phyloP scores from a whole-genome alignment of 139 green algal genomes.

The Volvox africanus region DNA sequence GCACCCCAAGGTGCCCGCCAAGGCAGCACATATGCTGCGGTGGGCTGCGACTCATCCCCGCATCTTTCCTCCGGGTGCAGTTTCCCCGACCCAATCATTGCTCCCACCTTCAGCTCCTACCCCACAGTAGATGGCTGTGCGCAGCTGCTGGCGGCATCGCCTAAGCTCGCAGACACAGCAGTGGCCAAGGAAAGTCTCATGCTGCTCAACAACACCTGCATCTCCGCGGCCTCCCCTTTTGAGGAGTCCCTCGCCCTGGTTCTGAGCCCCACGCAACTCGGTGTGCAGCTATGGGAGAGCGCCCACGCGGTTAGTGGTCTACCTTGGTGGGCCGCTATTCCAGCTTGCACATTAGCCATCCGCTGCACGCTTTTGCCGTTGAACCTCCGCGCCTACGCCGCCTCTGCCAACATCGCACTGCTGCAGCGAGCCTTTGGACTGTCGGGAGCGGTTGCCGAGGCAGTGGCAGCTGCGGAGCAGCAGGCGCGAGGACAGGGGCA shows the following conservation, averaged over 20 bases:
- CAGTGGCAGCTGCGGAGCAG: not conserved
- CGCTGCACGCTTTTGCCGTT: slow-evolving; percentile 46
- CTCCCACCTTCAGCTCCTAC: no score
- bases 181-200: not conserved
- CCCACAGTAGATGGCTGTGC: no score
- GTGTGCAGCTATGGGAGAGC: slow-evolving; percentile 56
- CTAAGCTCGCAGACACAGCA: not conserved
- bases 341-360: slow-evolving; percentile 28
- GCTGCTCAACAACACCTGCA: not conserved
- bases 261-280: slow-evolving; percentile 55
- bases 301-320: slow-evolving; percentile 36
- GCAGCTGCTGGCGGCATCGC: not conserved
- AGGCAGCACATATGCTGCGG: no score
- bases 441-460: not conserved
- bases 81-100: no score
- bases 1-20: no score
- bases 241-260: slow-evolving; percentile 43
- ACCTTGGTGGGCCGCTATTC: slow-evolving; percentile 61
- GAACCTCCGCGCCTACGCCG: slow-evolving; percentile 55
- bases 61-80: no score
- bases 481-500: not conserved
- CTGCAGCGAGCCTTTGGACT: slow-evolving; percentile 19
- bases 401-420: slow-evolving; percentile 55
- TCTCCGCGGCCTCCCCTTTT: not conserved
- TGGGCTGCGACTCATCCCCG: no score